These are phyloP conservation scores for Backusella circina DNA, from an alignment of 192 early-diverging fungal species.

Conservation along the genomic window DNA sequence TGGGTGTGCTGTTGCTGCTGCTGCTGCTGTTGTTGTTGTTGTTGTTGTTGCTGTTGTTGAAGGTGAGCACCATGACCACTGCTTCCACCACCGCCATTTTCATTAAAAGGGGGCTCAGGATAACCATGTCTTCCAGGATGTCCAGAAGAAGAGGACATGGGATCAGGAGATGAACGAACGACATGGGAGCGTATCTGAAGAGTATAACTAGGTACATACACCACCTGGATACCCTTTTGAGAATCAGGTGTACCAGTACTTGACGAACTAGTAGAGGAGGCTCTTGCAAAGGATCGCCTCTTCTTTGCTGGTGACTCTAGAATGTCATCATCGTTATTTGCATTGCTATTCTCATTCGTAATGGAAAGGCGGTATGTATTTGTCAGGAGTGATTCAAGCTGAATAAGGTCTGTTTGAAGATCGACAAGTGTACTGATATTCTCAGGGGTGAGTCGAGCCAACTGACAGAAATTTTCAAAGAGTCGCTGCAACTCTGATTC, in stretches of 20 bases:
- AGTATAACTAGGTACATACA: constrained; percentile 15
- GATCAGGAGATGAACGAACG: not conserved
- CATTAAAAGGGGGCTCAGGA: not conserved
- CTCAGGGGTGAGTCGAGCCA: constrained; percentile 17
- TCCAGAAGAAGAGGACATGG: not conserved
- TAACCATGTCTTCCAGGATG: not conserved
- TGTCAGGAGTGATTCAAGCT: not conserved
- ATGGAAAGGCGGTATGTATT: constrained; percentile 1
- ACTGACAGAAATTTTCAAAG: constrained; percentile 24
- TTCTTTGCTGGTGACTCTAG: constrained; percentile 8
- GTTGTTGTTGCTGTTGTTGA: not conserved
- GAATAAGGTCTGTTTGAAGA: constrained; percentile 10
- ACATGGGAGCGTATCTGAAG: constrained; percentile 16
- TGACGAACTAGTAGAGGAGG: not conserved
- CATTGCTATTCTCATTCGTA: not conserved
- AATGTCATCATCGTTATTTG: not conserved
- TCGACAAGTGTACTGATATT: constrained; percentile 14
- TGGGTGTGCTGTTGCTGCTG: not conserved
- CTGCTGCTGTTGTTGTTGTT: too few relatives aligned
- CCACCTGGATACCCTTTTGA: constrained; percentile 20
- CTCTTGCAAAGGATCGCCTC: not conserved
- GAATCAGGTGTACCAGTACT: not conserved
- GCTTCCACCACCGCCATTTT: not conserved
- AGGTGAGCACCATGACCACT: not conserved
- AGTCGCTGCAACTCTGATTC: constrained; percentile 20